Percentiles rank a stretch among this genome's conserved stretches.
These are phyloP conservation scores for Sarocladium oryzae DNA, from an alignment of 2,329 filamentous ascomycete species.

Conservation along the genomic window DNA sequence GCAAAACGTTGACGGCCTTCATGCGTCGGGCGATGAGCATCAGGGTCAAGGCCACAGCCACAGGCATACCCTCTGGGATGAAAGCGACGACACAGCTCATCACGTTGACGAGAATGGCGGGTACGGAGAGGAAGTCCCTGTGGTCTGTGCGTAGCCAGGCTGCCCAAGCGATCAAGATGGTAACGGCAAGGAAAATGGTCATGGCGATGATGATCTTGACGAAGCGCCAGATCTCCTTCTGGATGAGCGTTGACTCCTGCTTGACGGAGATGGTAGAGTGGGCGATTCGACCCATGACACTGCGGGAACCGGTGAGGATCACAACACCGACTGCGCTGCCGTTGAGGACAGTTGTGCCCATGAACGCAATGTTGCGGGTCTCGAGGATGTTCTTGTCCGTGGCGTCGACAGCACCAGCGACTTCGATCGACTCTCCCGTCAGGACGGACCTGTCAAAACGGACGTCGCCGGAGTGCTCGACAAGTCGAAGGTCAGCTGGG, in stretches of 20 bases:
- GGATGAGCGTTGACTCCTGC: slow-evolving; percentile 32
- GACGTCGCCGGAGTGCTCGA: slow-evolving; percentile 34
- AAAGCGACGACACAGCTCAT: slow-evolving; percentile 36
- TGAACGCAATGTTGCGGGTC: slow-evolving; percentile 36
- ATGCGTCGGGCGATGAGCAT: slow-evolving; percentile 36
- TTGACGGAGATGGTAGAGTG: slow-evolving; percentile 29
- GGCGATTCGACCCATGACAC: slow-evolving; percentile 36
- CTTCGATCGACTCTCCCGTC: slow-evolving; percentile 35
- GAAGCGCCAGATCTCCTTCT: slow-evolving; percentile 36
- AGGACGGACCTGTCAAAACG: slow-evolving; percentile 35
- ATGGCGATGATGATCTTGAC: slow-evolving; percentile 34
- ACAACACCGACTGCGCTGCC: slow-evolving; percentile 33
- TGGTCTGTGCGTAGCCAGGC: slow-evolving; percentile 34
- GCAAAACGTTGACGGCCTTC: slow-evolving; percentile 35
- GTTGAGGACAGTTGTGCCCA: slow-evolving; percentile 36
- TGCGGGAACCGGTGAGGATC: slow-evolving; percentile 31
- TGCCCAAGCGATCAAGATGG: slow-evolving; percentile 39
- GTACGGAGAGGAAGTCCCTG: slow-evolving; percentile 31
- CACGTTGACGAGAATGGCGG: slow-evolving; percentile 37
- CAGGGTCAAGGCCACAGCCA: slow-evolving; percentile 31
- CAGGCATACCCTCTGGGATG: slow-evolving; percentile 34
- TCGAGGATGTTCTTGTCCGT: slow-evolving; percentile 36
- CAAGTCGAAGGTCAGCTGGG: slow-evolving; percentile 39
- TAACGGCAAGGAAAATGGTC: slow-evolving; percentile 29
- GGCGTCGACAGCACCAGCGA: slow-evolving; percentile 31